Base-by-base conservation (phyloP, 768 basidiomycete species). In the Cystoderma amianthinum region DNA sequence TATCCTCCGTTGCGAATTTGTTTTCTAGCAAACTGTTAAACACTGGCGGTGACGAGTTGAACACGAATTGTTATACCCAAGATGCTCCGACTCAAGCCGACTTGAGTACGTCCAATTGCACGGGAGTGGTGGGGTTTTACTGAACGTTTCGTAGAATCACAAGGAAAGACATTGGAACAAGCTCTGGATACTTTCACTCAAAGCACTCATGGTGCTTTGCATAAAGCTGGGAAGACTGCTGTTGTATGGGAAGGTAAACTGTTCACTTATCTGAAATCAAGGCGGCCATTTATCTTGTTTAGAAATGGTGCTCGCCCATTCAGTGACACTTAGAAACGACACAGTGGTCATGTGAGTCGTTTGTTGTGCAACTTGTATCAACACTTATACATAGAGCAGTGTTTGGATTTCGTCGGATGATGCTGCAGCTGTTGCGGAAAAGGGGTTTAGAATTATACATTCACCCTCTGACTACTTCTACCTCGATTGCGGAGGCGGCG, bases 1-100 rank as follows among this genome's bases (percentile, higher is more conserved):
- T 91, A 49, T 61, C 58, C 3, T 60, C 74, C 1, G 68, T 76
- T 3, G 72, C 81, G 0, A 57, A 59, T 3, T 56, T 74, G 30
- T 64, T 85, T 37, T 68, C 71, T 0, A 76, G 77, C 4, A 67
- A 56, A 32, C 71, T 84, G 44, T 80, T 93, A 53, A 77, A 77
- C 47, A 86, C 87, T 0, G 91, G 91, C 0, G 90, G 91, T 0
- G 89, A 92, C 49, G 88, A 91, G 51, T 58, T 91, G 49, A 91
- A 91, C 44, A 52, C 60, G 4, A 66, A 67, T 5, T 87, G 85
- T 54, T 90, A 86, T 38, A 46, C 46, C 44, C 52, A 81, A 11
- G 88, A 92, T 48, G 55, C 59, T 1, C 56, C 61, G 46, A 85
- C 85, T 0, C 77, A 80, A 50, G 50, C 59, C 1, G 71, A 76